Evolutionary conservation across 495 filamentous ascomycete genomes (phyloP), one percentile per base, ranked within the genome.

Genomic region (Penicillium odoratum): DNA sequence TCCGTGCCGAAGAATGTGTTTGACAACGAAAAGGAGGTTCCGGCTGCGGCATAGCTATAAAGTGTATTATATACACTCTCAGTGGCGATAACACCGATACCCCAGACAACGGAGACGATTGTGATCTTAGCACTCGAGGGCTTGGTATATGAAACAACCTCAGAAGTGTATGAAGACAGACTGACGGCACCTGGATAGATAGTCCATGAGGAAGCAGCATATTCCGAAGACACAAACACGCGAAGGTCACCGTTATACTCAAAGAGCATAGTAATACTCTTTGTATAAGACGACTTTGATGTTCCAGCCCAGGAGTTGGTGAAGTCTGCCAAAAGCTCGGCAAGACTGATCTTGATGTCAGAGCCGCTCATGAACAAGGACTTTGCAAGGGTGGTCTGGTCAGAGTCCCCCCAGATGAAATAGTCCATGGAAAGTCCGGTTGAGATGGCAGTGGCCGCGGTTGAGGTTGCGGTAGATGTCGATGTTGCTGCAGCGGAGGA

Each of bases 271-370:
- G 43, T 25, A 11, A 46, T 26, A 46, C 43, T 46, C 18, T 21
- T 21, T 7, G 43, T 26, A 38, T 38, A 9, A 38, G 34, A 38
- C 9, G 34, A 38, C 13, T 38, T 38, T 38, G 34, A 38, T 21
- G 25, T 26, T 46, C 43, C 43, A 46, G 18, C 6, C 43, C 43
- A 46, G 16, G 43, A 46, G 18, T 46, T 46, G 43, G 43, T 46
- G 43, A 46, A 46, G 25, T 21, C 18, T 1, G 2, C 43, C 18
- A 46, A 25, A 46, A 46, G 43, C 8, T 25, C 16, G 25, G 18
- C 10, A 25, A 26, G 18, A 10, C 9, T 25, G 43, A 46, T 46
- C 18, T 26, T 26, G 16, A 46, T 46, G 18, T 46, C 5, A 25
- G 9, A 9, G 18, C 18, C 18, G 15, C 7, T 10, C 18, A 25